Conservation (phyloP, 1,284 basidiomycete genomes). For the Trichosporon sp. region DNA sequence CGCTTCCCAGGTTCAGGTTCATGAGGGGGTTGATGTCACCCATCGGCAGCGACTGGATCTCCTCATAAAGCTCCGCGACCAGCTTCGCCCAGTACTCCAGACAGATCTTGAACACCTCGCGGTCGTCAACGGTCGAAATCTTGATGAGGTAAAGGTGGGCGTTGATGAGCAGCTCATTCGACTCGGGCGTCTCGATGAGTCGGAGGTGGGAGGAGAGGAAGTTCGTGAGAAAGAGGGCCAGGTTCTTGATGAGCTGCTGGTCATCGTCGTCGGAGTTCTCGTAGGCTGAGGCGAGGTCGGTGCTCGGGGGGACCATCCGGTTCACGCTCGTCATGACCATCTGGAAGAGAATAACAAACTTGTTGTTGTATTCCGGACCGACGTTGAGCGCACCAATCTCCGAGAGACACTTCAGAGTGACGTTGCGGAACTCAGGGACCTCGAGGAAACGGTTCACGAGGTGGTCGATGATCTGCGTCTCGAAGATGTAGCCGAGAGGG, state of each 20-base stretch:
- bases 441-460: conserved; percentile 96
- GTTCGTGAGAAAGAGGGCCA: conserved; percentile 94
- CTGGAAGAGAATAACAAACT: conserved; percentile 96
- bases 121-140: conserved; percentile 95
- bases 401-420: conserved; percentile 95
- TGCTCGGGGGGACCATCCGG: conserved; percentile 94
- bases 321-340: conserved; percentile 98
- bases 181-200: conserved; percentile 84
- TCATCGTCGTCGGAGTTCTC: conserved; percentile 84
- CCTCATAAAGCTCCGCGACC: conserved; percentile 97
- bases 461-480: conserved; percentile 95
- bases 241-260: conserved; percentile 95
- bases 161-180: conserved; percentile 90
- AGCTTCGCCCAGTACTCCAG: conserved; percentile 98
- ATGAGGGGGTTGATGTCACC: conserved; percentile 90
- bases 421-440: conserved; percentile 93
- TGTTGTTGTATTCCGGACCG: conserved; percentile 96
- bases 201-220: conserved; percentile 90
- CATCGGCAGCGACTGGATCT: conserved; percentile 71
- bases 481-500: conserved; percentile 97
- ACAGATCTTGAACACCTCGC: conserved; percentile 99
- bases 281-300: conserved; percentile 75
- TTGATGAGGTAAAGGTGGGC: conserved; percentile 99
- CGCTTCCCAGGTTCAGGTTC: conserved; percentile 74
- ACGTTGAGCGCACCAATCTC: conserved; percentile 93